These are phyloP conservation scores for Aethionema arabicum DNA, from an alignment of 345 rosid species.

Conservation along the genomic window DNA sequence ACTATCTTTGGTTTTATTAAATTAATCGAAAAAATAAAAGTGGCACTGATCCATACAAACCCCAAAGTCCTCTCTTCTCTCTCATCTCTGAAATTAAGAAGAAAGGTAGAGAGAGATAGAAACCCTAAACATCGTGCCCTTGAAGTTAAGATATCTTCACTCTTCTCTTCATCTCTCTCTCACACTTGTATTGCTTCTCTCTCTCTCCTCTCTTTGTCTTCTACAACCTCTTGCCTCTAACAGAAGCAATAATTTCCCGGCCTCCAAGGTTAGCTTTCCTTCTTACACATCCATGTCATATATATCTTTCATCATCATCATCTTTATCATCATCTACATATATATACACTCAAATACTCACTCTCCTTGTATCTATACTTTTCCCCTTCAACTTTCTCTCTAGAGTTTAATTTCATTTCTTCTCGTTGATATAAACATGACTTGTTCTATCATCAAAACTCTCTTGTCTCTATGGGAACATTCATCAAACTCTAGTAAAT, in stretches of 20 bases:
- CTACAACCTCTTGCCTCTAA: slow-evolving; percentile 44
- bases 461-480: slow-evolving; percentile 12
- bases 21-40: slow-evolving; percentile 29
- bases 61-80: slow-evolving; percentile 13
- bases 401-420: slow-evolving; percentile 29
- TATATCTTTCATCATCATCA: slow-evolving; percentile 31
- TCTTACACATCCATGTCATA: slow-evolving; percentile 8
- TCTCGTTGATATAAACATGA: slow-evolving; percentile 33
- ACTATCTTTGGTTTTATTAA: slow-evolving; percentile 43
- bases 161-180: slow-evolving; percentile 32
- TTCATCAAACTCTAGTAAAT: background rate
- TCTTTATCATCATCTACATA: slow-evolving; percentile 20
- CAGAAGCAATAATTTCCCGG: slow-evolving; percentile 34
- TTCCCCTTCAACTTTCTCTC: slow-evolving; percentile 17
- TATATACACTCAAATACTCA: slow-evolving; percentile 14
- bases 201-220: slow-evolving; percentile 37
- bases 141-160: slow-evolving; percentile 53
- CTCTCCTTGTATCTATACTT: background rate
- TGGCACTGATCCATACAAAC: slow-evolving; percentile 47
- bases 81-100: slow-evolving; percentile 37
- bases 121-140: slow-evolving; percentile 58
- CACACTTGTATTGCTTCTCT: slow-evolving; percentile 30
- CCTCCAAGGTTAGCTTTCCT: slow-evolving; percentile 47
- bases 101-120: slow-evolving; percentile 31
- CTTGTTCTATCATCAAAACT: slow-evolving; percentile 21